phyloP scores from a whole-genome alignment of 306 rosid species.

The Quercus bicolor region DNA sequence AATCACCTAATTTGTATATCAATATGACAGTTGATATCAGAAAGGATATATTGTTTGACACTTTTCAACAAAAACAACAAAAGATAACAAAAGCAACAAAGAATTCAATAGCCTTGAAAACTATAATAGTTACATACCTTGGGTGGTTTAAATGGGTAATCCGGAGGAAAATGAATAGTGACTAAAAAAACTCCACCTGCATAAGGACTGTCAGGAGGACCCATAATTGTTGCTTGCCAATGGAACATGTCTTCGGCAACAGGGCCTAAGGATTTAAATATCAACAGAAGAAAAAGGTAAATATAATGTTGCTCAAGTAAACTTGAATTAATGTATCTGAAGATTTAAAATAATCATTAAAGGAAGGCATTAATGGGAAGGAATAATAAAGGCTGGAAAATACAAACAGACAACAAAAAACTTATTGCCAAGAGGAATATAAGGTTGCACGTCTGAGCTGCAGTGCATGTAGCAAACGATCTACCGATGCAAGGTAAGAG shows the following conservation, averaged over 20 bases:
- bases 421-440: neutral
- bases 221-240: slow-evolving; percentile 74
- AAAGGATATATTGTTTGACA: neutral
- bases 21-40: neutral
- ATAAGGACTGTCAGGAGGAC: slow-evolving; percentile 72
- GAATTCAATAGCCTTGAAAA: neutral
- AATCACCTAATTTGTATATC: neutral
- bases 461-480: neutral
- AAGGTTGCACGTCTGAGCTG: neutral
- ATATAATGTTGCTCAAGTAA: neutral
- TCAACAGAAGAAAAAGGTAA: slow-evolving; percentile 13
- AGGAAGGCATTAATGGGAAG: neutral
- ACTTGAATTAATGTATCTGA: neutral
- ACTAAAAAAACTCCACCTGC: slow-evolving; percentile 64
- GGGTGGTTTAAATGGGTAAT: slow-evolving; percentile 60
- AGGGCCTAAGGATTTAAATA: slow-evolving; percentile 44
- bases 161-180: slow-evolving; percentile 62
- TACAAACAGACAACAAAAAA: neutral
- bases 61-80: neutral
- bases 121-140: slow-evolving; percentile 33
- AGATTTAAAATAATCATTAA: neutral
- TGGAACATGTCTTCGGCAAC: slow-evolving; percentile 63
- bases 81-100: neutral
- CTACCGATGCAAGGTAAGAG: neutral
- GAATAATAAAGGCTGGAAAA: neutral